Base-by-base conservation (phyloP, 164 flowering plant genomes). In the Aristolochia californica region DNA sequence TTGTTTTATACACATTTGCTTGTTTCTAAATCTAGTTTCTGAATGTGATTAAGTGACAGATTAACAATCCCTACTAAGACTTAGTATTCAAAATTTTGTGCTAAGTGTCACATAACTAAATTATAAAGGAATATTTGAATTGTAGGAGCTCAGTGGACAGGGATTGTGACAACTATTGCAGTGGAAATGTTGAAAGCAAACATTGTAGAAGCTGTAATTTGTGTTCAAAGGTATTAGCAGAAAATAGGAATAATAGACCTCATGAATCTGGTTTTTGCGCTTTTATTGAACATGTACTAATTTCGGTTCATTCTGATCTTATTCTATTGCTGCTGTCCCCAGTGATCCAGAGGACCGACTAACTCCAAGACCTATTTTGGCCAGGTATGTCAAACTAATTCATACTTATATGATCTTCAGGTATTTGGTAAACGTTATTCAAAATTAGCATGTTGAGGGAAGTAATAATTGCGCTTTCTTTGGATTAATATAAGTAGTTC, bases 91-190 rank as follows among this genome's bases (percentile, higher is more conserved):
- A 8, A 34, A 5, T 34, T 12, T 34, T 28, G 7, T 34, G 40
- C 7, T 12, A 5, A 34, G 40, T 34, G 40, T 1, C 40, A 34
- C 7, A 34, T 34, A 12, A 34, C 11, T 34, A 34, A 34, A 8
- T 8, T 34, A 28, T 2, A 28, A 7, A 28, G 34, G 34, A 34
- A 34, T 12, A 8, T 8, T 5, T 34, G 40, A 34, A 34, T 5
- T 34, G 40, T 34, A 34, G 40, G 40, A 5, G 40, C 40, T 12
- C 40, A 34, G 40, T 34, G 98, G 98, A 91, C 98, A 5, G 98
- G 98, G 28, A 86, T 91, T 70, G 88, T 91, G 15, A 91, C 98
- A 62, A 87, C 95, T 18, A 91, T 91, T 67, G 98, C 98, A 11
- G 73, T 91, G 43, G 95, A 91, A 70, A 91, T 88, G 98, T 80